These are phyloP conservation scores for Psilocybe cubensis DNA, from an alignment of 768 basidiomycete genomes.

Conservation along the genomic window DNA sequence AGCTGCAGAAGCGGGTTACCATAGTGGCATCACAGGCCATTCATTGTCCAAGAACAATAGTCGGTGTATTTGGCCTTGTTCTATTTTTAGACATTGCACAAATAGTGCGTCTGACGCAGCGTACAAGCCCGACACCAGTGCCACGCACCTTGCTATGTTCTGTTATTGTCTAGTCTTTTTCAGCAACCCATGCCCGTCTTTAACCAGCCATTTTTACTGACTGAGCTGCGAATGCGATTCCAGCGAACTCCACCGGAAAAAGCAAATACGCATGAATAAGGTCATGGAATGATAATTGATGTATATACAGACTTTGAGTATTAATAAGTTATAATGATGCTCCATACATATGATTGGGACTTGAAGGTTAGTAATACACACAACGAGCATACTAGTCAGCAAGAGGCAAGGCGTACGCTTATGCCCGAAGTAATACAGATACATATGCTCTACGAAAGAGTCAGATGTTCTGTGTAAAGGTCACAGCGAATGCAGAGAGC, in stretches of 20 bases:
- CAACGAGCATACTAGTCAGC: not conserved
- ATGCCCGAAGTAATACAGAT: not conserved
- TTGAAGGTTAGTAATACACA: not conserved
- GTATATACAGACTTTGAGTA: not conserved
- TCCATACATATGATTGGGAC: not conserved
- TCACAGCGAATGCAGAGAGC: no score
- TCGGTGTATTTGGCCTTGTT: not conserved
- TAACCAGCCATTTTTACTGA: no score
- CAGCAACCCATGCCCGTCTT: not conserved
- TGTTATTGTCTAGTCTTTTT: no score
- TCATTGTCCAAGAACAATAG: slow-evolving; percentile 9
- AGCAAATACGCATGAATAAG: no score
- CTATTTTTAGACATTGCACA: not conserved
- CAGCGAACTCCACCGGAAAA: no score
- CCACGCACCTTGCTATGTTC: no score
- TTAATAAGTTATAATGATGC: not conserved
- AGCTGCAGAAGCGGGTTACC: not conserved
- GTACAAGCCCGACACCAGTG: no score
- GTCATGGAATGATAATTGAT: not conserved
- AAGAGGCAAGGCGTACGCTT: not conserved
- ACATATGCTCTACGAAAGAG: not conserved
- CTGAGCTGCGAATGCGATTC: no score
- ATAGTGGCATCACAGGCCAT: not conserved
- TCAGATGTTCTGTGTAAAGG: not conserved
- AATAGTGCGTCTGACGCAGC: no score